Conservation (phyloP, 176 grass and related monocot species). For the Melocanna baccifera region DNA sequence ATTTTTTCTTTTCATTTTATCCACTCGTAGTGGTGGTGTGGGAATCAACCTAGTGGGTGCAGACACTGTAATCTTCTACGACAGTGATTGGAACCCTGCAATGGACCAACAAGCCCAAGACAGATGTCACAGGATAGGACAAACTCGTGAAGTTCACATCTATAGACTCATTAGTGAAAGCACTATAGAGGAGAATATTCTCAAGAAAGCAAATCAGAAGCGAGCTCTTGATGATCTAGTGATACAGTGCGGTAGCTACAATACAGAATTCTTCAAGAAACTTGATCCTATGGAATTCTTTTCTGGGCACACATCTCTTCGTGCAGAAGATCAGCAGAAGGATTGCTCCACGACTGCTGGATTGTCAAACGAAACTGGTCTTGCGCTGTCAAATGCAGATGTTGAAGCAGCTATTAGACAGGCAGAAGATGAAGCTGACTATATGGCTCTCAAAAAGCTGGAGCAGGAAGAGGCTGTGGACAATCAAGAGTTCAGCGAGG, state of each 20-base stretch:
- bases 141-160: constrained; percentile 97
- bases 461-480: constrained; percentile 96
- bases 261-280: constrained; percentile 98
- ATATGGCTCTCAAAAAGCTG: constrained; percentile 97
- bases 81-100: constrained; percentile 99
- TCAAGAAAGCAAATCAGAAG: constrained; percentile 99
- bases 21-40: constrained; percentile 94
- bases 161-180: constrained; percentile 94
- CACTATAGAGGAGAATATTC: constrained; percentile 99
- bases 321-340: constrained; percentile 39
- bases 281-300: constrained; percentile 98
- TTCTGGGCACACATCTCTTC: constrained; percentile 57
- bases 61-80: constrained; percentile 99
- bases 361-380: constrained; percentile 40
- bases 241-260: constrained; percentile 94
- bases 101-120: constrained; percentile 99
- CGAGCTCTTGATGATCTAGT: constrained; percentile 92
- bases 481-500: constrained; percentile 97
- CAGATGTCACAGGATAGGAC: constrained; percentile 97
- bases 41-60: constrained; percentile 97
- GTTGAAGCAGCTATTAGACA: constrained; percentile 96
- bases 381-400: constrained; percentile 68
- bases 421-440: constrained; percentile 98
- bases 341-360: constrained; percentile 29
- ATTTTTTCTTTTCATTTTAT: constrained; percentile 96